Percentiles rank a stretch among this genome's conserved stretches.
Evolutionary conservation across 345 rosid genomes (phyloP).

Genomic region (Draba incana): DNA sequence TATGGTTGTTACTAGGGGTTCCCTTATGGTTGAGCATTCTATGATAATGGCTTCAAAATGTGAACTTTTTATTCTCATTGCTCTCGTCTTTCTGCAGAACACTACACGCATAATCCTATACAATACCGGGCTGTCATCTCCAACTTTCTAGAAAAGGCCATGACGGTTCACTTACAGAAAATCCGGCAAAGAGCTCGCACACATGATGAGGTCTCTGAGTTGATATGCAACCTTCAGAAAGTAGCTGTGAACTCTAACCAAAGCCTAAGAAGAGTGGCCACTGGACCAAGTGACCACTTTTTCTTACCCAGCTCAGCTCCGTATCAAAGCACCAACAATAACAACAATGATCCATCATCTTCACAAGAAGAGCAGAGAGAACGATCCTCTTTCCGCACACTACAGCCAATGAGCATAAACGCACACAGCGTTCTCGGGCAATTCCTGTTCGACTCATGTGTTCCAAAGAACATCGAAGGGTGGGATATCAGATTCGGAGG

Average conservation of each 20-base stretch:
- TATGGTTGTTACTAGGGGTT: background rate
- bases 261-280: constrained; percentile 81
- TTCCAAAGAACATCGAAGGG: constrained; percentile 93
- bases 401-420: constrained; percentile 64
- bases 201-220: constrained; percentile 72
- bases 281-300: constrained; percentile 79
- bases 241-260: constrained; percentile 92
- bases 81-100: constrained; percentile 54
- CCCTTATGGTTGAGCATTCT: background rate
- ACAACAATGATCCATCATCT: constrained; percentile 46
- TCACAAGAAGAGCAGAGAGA: constrained; percentile 60
- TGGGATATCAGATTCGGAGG: constrained; percentile 92
- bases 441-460: constrained; percentile 77
- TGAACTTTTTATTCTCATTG: background rate
- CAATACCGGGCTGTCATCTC: constrained; percentile 71
- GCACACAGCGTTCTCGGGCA: constrained; percentile 89
- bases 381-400: constrained; percentile 43
- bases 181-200: constrained; percentile 56
- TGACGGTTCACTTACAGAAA: constrained; percentile 54
- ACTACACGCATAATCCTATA: constrained; percentile 70
- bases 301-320: constrained; percentile 77
- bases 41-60: background rate
- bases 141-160: constrained; percentile 70
- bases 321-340: constrained; percentile 40
- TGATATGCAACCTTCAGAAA: constrained; percentile 81